Evolutionary conservation across 2,329 filamentous ascomycete genomes (phyloP).

Genomic region (Alternaria arborescens): DNA sequence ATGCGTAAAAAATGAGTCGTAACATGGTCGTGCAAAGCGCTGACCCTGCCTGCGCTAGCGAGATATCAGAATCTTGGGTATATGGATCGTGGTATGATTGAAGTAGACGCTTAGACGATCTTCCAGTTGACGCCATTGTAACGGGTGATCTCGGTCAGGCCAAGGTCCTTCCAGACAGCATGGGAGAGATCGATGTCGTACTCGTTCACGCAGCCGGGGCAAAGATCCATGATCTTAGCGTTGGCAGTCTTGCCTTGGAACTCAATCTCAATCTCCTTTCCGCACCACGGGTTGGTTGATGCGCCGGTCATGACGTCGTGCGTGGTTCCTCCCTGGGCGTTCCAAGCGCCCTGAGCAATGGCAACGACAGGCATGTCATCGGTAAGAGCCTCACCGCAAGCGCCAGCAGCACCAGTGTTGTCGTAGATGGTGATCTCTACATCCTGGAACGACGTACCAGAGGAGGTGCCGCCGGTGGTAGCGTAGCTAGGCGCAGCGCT

Average conservation of each 20-base stretch:
- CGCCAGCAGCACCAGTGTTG: slow-evolving; percentile 37
- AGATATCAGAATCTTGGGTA: slow-evolving; percentile 39
- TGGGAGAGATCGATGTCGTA: slow-evolving; percentile 43
- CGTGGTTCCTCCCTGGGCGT: slow-evolving; percentile 34
- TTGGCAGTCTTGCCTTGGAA: slow-evolving; percentile 40
- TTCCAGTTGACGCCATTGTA: slow-evolving; percentile 37
- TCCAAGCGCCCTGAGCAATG: slow-evolving; percentile 36
- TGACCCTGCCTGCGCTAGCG: slow-evolving; percentile 52
- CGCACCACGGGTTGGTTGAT: slow-evolving; percentile 47
- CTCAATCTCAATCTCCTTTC: slow-evolving; percentile 43
- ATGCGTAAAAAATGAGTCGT: slow-evolving; percentile 39
- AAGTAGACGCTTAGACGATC: slow-evolving; percentile 29
- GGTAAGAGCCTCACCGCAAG: slow-evolving; percentile 40
- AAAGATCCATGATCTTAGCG: slow-evolving; percentile 46
- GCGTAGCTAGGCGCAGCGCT: slow-evolving; percentile 10
- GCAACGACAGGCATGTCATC: slow-evolving; percentile 41
- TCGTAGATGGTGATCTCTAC: slow-evolving; percentile 49
- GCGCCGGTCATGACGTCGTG: slow-evolving; percentile 42
- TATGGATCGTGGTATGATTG: slow-evolving; percentile 36
- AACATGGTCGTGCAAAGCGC: slow-evolving; percentile 51
- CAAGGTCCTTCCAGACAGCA: slow-evolving; percentile 41
- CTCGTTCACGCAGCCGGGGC: slow-evolving; percentile 42
- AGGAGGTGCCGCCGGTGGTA: slow-evolving; percentile 6
- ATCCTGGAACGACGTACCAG: slow-evolving; percentile 22
- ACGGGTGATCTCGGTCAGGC: slow-evolving; percentile 32